phyloP scores from a whole-genome alignment of 345 rosid genomes.

The Camelina hispida region DNA sequence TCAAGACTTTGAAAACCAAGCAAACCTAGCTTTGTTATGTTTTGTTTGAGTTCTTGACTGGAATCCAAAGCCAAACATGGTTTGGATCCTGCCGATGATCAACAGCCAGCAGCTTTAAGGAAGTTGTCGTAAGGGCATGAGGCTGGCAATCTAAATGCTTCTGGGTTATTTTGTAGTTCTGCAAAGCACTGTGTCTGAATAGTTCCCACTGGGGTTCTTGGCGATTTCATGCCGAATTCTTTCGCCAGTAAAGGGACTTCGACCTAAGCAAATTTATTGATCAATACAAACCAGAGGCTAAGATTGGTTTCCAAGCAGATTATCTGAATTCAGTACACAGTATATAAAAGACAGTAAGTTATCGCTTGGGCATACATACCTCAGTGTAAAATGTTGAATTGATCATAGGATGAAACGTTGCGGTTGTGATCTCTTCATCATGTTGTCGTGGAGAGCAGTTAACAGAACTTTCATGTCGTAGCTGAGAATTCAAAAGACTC shows the following conservation, averaged over 20 bases:
- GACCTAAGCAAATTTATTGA: conserved; percentile 49
- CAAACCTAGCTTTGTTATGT: conserved; percentile 10
- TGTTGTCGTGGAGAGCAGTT: conserved; percentile 43
- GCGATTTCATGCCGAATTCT: conserved; percentile 37
- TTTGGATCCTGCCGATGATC: conserved; percentile 23
- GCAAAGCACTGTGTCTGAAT: conserved; percentile 42
- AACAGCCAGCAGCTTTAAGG: conserved; percentile 53
- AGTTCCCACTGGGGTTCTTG: conserved; percentile 42
- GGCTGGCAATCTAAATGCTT: conserved; percentile 45
- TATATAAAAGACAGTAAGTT: neutral
- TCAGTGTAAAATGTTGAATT: conserved; percentile 42
- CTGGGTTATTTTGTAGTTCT: conserved; percentile 33
- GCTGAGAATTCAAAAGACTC: conserved; percentile 62
- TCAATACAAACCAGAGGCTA: neutral
- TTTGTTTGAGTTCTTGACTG: conserved; percentile 17
- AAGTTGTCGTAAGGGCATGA: conserved; percentile 47
- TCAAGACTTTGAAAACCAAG: conserved; percentile 31
- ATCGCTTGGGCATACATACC: conserved; percentile 33
- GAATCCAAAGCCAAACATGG: conserved; percentile 12
- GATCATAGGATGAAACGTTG: conserved; percentile 37
- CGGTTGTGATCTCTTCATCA: conserved; percentile 44
- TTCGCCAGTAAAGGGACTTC: conserved; percentile 57
- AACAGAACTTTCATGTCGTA: conserved; percentile 58
- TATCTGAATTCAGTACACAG: conserved; percentile 4
- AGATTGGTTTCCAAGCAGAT: neutral